These are phyloP conservation scores for Citrullus colocynthis DNA, from an alignment of 306 rosid species.

Conservation along the genomic window DNA sequence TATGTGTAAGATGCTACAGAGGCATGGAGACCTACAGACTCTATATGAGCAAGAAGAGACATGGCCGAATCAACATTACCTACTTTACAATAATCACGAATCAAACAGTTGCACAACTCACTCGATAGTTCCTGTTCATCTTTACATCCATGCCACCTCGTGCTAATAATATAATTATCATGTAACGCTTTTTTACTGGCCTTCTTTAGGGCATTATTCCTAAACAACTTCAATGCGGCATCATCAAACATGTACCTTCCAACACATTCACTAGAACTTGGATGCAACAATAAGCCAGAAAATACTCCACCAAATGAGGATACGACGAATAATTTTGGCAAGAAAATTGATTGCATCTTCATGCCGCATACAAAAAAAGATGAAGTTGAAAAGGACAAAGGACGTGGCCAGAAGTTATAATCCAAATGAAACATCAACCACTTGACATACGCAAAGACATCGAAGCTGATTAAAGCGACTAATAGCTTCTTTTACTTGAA, in stretches of 20 bases:
- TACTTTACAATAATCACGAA: constrained; percentile 35
- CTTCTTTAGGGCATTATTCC: constrained; percentile 12
- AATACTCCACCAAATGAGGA: constrained; percentile 15
- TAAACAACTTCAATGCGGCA: constrained; percentile 7
- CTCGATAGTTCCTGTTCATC: constrained; percentile 33
- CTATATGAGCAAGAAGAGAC: constrained; percentile 44
- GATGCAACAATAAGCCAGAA: constrained; percentile 13
- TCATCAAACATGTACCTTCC: not conserved
- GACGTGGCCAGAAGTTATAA: not conserved
- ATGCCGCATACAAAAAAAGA: not conserved
- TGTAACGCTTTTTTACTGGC: constrained; percentile 6
- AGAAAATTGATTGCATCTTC: constrained; percentile 15
- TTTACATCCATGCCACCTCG: constrained; percentile 4
- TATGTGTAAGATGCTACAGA: constrained; percentile 22
- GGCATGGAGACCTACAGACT: constrained; percentile 39
- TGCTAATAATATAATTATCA: not conserved
- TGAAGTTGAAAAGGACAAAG: not conserved
- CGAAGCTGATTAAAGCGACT: not conserved
- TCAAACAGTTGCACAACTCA: constrained; percentile 22
- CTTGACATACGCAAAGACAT: not conserved
- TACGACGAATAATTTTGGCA: constrained; percentile 11
- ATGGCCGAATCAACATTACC: constrained; percentile 44
- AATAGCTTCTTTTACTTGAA: not conserved
- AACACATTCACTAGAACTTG: constrained; percentile 4
- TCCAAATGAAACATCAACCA: not conserved